These are phyloP conservation scores for Aspergillus fijiensis DNA, from an alignment of 2,329 filamentous ascomycete species.

Conservation along the genomic window DNA sequence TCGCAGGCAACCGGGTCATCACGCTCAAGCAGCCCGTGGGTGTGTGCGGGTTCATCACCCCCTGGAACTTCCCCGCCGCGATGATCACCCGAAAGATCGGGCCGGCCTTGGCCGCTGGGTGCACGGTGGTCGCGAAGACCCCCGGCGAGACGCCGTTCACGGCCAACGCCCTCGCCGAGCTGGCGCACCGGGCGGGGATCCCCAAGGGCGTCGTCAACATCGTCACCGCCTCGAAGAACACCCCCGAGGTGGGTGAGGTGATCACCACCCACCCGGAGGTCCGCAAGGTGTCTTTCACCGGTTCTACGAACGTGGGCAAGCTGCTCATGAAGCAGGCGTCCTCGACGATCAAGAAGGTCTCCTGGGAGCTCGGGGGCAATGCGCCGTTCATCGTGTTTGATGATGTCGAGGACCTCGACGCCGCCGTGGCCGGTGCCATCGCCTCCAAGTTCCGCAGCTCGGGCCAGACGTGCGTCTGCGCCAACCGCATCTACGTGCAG, in stretches of 20 bases:
- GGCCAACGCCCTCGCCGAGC: conserved; percentile 79
- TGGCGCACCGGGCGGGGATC: conserved; percentile 82
- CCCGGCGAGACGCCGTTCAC: conserved; percentile 92
- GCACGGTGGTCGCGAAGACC: conserved; percentile 88
- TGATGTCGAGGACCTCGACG: conserved; percentile 78
- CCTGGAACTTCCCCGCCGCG: conserved; percentile 63
- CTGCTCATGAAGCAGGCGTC: conserved; percentile 90
- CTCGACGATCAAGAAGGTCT: conserved; percentile 78
- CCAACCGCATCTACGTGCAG: conserved; percentile 58
- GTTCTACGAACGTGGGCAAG: conserved; percentile 64
- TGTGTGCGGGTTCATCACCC: conserved; percentile 66
- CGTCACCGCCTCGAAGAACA: conserved; percentile 77
- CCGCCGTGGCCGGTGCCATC: conserved; percentile 78
- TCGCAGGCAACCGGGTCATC: conserved; percentile 61
- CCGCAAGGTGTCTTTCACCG: conserved; percentile 92
- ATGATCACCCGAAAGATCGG: conserved; percentile 55
- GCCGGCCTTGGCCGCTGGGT: conserved; percentile 80
- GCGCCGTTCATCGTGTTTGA: conserved; percentile 97
- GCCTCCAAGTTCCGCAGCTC: conserved; percentile 89
- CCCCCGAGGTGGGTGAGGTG: conserved; percentile 70
- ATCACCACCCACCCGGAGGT: conserved; percentile 75
- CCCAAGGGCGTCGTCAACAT: conserved; percentile 90
- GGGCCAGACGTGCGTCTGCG: conserved; percentile 93
- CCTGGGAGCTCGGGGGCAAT: conserved; percentile 91
- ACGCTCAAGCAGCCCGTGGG: conserved; percentile 67